These are phyloP conservation scores for Ampelocalamus luodianensis DNA, from an alignment of 176 grass and related monocot genomes.

Conservation along the genomic window DNA sequence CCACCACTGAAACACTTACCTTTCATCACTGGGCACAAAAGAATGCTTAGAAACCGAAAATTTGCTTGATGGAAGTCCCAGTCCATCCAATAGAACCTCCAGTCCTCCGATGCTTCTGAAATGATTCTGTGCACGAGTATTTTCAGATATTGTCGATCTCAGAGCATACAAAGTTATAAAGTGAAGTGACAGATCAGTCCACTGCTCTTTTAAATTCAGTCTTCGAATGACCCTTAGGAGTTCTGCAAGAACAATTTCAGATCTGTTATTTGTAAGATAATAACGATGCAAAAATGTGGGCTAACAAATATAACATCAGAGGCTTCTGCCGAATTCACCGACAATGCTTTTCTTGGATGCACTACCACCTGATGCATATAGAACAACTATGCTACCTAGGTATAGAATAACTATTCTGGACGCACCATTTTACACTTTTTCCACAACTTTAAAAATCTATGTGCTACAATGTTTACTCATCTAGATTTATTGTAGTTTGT, in stretches of 20 bases:
- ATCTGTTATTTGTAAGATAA: conserved; percentile 40
- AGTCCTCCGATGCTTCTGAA: conserved; percentile 98
- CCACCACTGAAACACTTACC: conserved; percentile 44
- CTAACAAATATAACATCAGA: conserved; percentile 25
- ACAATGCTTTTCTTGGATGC: conserved; percentile 16
- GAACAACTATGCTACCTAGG: conserved; percentile 14
- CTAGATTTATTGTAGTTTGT: not conserved
- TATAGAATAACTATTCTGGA: conserved; percentile 18
- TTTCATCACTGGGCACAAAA: conserved; percentile 74
- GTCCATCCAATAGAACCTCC: conserved; percentile 95
- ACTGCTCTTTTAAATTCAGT: conserved; percentile 92
- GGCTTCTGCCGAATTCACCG: conserved; percentile 21
- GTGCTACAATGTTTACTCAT: not conserved
- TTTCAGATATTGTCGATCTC: conserved; percentile 80
- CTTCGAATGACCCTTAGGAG: conserved; percentile 94
- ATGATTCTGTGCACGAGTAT: conserved; percentile 93
- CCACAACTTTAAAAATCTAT: not conserved
- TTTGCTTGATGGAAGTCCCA: conserved; percentile 91
- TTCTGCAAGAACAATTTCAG: conserved; percentile 67
- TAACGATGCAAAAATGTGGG: conserved; percentile 20
- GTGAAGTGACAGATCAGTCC: conserved; percentile 85
- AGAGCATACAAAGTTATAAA: conserved; percentile 84
- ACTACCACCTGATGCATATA: conserved; percentile 8
- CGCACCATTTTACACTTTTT: not conserved
- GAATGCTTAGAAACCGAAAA: conserved; percentile 70